A percentile compares a stretch with the other conserved stretches of the same genome.
phyloP scores from a whole-genome alignment of 2,329 filamentous ascomycete species.

The Trichoderma breve region DNA sequence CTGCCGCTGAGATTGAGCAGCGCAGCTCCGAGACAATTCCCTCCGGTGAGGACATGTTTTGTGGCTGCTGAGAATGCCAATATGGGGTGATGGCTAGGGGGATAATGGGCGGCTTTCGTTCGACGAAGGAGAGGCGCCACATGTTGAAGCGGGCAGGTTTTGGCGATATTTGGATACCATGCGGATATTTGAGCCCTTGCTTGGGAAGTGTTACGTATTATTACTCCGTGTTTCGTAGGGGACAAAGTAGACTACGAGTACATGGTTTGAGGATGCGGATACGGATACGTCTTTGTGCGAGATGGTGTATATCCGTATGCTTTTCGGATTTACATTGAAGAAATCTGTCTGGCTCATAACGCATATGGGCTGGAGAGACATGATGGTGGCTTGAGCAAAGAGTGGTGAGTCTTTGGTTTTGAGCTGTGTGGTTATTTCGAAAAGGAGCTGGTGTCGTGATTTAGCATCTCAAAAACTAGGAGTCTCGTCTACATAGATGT shows the following conservation, averaged over 20 bases:
- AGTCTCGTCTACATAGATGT: background rate
- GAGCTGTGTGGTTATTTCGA: background rate
- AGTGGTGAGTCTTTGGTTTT: background rate
- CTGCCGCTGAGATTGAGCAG: background rate
- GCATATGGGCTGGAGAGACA: background rate
- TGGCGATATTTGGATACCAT: background rate
- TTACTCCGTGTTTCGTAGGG: background rate
- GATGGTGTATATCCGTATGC: background rate
- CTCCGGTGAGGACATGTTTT: background rate
- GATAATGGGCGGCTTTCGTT: background rate
- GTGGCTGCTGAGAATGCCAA: background rate
- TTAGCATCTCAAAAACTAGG: background rate
- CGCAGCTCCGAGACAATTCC: background rate
- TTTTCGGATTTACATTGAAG: background rate
- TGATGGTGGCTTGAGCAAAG: background rate
- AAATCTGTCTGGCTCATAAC: background rate
- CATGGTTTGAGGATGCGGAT: background rate
- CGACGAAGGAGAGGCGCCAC: background rate
- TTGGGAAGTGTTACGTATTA: background rate
- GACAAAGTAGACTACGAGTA: background rate
- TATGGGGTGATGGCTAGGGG: background rate
- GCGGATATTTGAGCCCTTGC: background rate
- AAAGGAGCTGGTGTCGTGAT: background rate
- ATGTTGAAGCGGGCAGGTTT: background rate
- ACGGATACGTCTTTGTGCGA: background rate